Conservation (phyloP, 441 rosid species). For the Pelargonium citronellum region DNA sequence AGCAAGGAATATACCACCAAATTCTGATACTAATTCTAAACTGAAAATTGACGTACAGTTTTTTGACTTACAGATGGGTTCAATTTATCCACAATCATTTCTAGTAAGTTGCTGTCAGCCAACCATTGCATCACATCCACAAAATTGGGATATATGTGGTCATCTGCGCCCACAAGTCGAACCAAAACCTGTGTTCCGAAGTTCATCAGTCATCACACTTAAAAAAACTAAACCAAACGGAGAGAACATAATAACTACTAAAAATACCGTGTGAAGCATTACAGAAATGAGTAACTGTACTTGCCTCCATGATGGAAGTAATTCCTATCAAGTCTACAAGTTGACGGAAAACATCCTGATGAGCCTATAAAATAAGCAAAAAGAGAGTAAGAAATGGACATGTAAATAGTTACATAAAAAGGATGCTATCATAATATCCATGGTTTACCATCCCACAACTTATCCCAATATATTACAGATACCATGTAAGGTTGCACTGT, state of each 20-base stretch:
- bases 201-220: neutral
- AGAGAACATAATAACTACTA: constrained; percentile 1
- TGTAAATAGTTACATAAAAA: neutral
- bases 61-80: constrained; percentile 65
- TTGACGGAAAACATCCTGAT: constrained; percentile 65
- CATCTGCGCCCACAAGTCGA: constrained; percentile 93
- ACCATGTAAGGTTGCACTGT: neutral
- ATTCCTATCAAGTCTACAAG: constrained; percentile 92
- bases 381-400: neutral
- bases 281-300: constrained; percentile 7
- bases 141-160: constrained; percentile 87
- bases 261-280: neutral
- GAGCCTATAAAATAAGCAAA: constrained; percentile 47
- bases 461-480: neutral
- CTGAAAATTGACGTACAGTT: neutral
- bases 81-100: constrained; percentile 92
- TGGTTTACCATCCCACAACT: no score
- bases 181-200: constrained; percentile 61
- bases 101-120: constrained; percentile 82
- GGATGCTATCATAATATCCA: neutral
- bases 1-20: neutral
- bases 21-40: neutral
- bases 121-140: constrained; percentile 95
- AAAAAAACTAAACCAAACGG: neutral
- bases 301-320: constrained; percentile 98